Conservation (phyloP, 331 rosid species). For the Pyrus hybrid region DNA sequence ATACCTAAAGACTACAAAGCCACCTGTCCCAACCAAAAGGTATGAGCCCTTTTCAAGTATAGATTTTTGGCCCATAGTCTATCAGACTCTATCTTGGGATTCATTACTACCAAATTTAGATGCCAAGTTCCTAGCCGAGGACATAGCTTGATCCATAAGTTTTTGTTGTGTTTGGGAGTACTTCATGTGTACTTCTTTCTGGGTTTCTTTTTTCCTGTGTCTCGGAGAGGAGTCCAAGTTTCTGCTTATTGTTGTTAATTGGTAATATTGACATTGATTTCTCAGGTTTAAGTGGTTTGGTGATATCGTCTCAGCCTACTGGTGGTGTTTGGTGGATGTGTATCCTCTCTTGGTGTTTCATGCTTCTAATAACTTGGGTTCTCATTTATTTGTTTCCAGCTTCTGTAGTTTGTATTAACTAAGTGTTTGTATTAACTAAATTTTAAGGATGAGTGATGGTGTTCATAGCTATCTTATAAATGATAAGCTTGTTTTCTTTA, state of each 20-base stretch:
- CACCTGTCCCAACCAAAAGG: not conserved
- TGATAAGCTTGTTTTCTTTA: conserved; percentile 23
- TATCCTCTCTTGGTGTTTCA: not conserved
- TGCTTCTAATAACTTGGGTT: conserved; percentile 1
- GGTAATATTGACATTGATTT: not conserved
- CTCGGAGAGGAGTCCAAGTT: not conserved
- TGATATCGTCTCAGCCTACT: not conserved
- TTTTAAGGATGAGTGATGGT: conserved; percentile 8
- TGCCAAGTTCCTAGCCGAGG: conserved; percentile 7
- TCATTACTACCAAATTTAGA: not conserved
- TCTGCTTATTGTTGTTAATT: not conserved
- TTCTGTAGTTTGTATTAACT: conserved; percentile 12
- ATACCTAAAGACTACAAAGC: not conserved
- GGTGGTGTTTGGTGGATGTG: not conserved
- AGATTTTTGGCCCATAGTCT: not conserved
- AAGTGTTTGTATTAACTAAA: not conserved
- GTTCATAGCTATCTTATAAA: conserved; percentile 18
- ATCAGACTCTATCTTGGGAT: not conserved
- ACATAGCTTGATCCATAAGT: not conserved
- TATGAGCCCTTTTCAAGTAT: not conserved
- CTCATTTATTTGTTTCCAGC: not conserved
- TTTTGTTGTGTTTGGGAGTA: not conserved
- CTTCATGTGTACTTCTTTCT: not conserved
- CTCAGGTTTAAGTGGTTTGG: not conserved
- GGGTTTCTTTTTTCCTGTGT: not conserved